Conservation (phyloP, 2,329 filamentous ascomycete genomes). For the Pseudogymnoascus verrucosus region DNA sequence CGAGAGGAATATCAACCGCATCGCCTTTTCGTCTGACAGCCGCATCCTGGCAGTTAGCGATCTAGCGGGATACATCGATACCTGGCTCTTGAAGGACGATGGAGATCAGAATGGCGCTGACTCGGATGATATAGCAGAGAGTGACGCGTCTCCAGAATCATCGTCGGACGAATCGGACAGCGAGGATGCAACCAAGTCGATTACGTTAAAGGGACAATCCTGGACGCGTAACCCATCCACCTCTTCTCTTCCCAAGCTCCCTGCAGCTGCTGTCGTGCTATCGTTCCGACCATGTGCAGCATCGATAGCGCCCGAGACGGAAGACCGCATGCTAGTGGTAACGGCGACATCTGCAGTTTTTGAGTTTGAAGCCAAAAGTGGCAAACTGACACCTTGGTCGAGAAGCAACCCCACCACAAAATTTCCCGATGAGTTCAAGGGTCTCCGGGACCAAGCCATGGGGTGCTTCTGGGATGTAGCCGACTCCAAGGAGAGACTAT, state of each 20-base stretch:
- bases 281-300: slow-evolving; percentile 49
- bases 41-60: slow-evolving; percentile 72
- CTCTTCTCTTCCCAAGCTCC: slow-evolving; percentile 60
- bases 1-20: slow-evolving; percentile 64
- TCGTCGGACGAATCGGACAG: slow-evolving; percentile 32
- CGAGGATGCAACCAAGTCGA: slow-evolving; percentile 42
- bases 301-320: slow-evolving; percentile 33
- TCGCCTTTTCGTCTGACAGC: slow-evolving; percentile 74
- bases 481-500: slow-evolving; percentile 53
- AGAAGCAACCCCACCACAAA: slow-evolving; percentile 68
- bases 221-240: slow-evolving; percentile 72
- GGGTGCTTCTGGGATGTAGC: slow-evolving; percentile 75
- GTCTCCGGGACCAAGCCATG: slow-evolving; percentile 71
- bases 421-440: slow-evolving; percentile 66
- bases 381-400: slow-evolving; percentile 77
- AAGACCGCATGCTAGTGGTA: slow-evolving; percentile 50
- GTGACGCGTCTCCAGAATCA: slow-evolving; percentile 29
- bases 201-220: slow-evolving; percentile 49
- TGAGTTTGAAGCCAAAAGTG: slow-evolving; percentile 71
- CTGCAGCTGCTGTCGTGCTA: slow-evolving; percentile 55
- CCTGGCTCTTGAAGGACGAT: slow-evolving; percentile 56
- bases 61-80: slow-evolving; percentile 77
- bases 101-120: slow-evolving; percentile 30
- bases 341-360: slow-evolving; percentile 61
- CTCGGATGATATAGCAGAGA: slow-evolving; percentile 22